Evolutionary conservation across 495 filamentous ascomycete genomes (phyloP), one percentile per base, ranked within the genome.

Genomic region (Aspergillus sclerotioniger): DNA sequence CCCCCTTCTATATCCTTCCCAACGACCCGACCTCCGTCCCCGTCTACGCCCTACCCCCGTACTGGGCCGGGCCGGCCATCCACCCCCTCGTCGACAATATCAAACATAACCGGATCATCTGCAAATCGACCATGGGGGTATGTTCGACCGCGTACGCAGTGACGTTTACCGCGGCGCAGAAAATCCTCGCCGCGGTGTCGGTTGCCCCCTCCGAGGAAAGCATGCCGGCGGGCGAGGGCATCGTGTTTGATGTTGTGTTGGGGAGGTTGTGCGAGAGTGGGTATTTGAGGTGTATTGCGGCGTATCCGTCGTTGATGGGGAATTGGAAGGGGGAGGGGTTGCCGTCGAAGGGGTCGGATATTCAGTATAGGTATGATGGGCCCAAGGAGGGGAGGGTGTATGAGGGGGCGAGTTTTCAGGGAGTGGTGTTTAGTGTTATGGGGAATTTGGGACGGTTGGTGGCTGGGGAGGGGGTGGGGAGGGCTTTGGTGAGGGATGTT

Each of bases 141-240:
- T 65, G 62, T 21, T 32, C 58, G 9, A 48, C 12, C 32, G 41
- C 52, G 8, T 85, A 85, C 60, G 80, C 80, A 1, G 64, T 85
- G 0, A 79, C 77, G n/a, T 75, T 75, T 39, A 57, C 65, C n/a
- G 79, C 78, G 9, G 81, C 81, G 8, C 76, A 73, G 28, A 76
- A 77, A 17, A 53, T 82, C 15, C 75, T 84, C 13, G 53, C 62
- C 12, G 58, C 54, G 10, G 13, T 64, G 17, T 64, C 62, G 3
- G 54, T 64, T 1, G 35, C 55, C 3, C 62, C 62, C 8, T 39
- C 12, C 15, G 16, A 52, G 13, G 35, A 55, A 25, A 29, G 37
- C 3, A 33, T 55, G 53, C 41, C 41, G 31, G 25, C 29, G 0
- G 53, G 41, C n/a, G 60, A 37, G 8, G 31, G 46, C 28, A 43